Base-by-base conservation (phyloP, 306 rosid species). In the Cotoneaster glaucophyllus region DNA sequence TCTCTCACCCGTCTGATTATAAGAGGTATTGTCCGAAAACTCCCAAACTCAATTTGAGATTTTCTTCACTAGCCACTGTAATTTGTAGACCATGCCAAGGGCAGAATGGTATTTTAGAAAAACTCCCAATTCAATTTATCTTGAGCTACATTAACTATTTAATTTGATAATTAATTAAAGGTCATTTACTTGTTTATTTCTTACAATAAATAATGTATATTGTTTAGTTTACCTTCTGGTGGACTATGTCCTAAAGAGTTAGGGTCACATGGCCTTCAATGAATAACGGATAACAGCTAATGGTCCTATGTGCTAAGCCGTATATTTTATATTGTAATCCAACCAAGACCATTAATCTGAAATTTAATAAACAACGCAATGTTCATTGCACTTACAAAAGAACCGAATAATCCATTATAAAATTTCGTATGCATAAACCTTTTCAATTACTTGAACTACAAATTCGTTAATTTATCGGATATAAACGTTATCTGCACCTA, bases 261-360 rank as follows among this genome's bases (percentile, higher is more conserved):
- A 25, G 34, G 77, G 41, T 70, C 80, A 75, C 84, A 70, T 76
- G 84, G 69, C 26, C 66, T 24, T 53, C 45, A 75, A 41, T 62
- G 44, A 58, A 39, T 58, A 22, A 56, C 11, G 13, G 25, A 70
- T 43, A 70, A 74, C 71, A 26, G 7, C 7, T 14, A 48, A 48
- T 50, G 54, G 54, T 50, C 54, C 17, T 50, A 50, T 50, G 54
- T 15, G 17, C 65, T 25, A 4, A 10, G 6, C 19, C 26, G 25
- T 59, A 59, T 25, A 25, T 24, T 56, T 50, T 50, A 50, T 50
- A 15, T 50, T 50, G 18, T 18, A 50, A 18, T 50, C 21, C 54
- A 17, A 50, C 21, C 8, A 50, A 15, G 54, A 50, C 4, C 21
- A 50, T 50, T 50, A 17, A 50, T 50, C 54, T 50, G 8, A 50